phyloP scores from a whole-genome alignment of 2,329 filamentous ascomycete genomes.

The Aspergillus bombycis region DNA sequence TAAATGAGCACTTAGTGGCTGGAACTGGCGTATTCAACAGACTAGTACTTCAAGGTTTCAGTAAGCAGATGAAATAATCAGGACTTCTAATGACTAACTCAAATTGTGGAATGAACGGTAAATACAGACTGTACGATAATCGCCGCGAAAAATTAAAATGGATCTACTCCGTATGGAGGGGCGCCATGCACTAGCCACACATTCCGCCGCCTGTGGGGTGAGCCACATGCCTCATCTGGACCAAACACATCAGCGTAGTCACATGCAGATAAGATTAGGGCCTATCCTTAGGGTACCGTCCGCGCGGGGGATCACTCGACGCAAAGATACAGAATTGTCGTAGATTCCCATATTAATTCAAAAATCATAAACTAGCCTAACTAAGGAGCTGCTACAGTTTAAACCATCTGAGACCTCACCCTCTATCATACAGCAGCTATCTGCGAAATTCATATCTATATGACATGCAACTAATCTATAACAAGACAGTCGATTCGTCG shows the following conservation, averaged over 20 bases:
- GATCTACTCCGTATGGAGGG: not conserved
- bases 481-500: no score
- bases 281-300: not conserved
- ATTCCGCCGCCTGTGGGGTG: not conserved
- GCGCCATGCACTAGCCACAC: conserved; percentile 6
- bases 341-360: no score
- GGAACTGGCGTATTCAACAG: not conserved
- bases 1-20: not conserved
- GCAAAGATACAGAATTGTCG: no score
- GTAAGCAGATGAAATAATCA: not conserved
- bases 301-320: not conserved
- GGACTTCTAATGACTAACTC: not conserved
- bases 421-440: no score
- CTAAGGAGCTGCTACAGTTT: no score
- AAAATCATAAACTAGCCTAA: no score
- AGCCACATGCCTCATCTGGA: not conserved
- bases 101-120: not conserved
- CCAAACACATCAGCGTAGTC: not conserved
- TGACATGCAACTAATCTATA: no score
- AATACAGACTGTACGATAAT: not conserved
- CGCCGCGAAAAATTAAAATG: conserved; percentile 6
- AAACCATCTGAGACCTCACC: no score
- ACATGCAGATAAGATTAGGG: conserved; percentile 10
- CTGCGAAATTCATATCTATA: no score
- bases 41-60: no score